phyloP scores from a whole-genome alignment of 257 asterid genomes.

The Solanum appendiculatum region DNA sequence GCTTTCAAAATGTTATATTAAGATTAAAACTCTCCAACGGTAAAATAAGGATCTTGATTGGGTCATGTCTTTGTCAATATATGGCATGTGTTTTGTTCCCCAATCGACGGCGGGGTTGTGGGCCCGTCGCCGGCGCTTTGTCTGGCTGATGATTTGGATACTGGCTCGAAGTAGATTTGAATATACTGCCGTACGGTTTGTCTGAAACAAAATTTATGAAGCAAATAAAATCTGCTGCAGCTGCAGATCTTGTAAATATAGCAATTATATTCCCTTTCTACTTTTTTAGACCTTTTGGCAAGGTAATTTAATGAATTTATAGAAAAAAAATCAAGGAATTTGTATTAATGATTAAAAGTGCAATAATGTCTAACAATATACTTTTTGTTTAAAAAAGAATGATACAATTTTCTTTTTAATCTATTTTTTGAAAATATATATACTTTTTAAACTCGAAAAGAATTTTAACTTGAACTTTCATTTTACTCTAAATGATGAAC shows the following conservation, averaged over 20 bases:
- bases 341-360: not conserved
- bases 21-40: slow-evolving; percentile 12
- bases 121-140: not conserved
- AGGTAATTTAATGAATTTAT: not conserved
- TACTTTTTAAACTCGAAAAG: not conserved
- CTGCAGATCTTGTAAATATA: not conserved
- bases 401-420: no score
- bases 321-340: not conserved
- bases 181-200: not conserved
- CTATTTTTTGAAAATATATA: no score
- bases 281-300: not conserved
- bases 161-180: not conserved
- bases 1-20: not conserved
- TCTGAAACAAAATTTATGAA: not conserved
- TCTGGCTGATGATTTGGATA: not conserved
- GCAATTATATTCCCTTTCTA: not conserved
- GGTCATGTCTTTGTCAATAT: not conserved
- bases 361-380: not conserved
- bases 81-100: not conserved
- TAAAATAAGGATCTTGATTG: not conserved
- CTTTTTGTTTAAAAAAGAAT: not conserved
- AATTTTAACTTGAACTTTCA: not conserved
- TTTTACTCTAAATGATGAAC: no score
- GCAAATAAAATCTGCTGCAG: not conserved
- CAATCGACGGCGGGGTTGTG: not conserved